Conservation (phyloP, 257 asterid species). For the Nicotiana sylvestris region DNA sequence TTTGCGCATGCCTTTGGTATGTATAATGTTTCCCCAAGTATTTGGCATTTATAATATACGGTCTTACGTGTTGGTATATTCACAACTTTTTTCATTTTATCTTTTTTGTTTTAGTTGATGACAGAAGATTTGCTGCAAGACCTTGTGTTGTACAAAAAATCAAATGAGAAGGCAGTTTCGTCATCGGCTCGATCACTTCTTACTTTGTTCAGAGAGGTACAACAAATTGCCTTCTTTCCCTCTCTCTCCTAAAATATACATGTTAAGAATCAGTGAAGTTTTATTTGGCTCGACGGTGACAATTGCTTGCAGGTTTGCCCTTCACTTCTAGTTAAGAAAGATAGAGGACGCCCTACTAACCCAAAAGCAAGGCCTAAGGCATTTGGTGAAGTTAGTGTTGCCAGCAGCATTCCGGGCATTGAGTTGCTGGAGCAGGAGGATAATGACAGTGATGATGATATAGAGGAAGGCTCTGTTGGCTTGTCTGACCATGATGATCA, state of each 20-base stretch:
- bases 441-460: slow-evolving; percentile 42
- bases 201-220: slow-evolving; percentile 81
- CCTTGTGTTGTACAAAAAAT: slow-evolving; percentile 77
- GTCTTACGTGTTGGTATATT: background rate
- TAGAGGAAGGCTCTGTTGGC: slow-evolving; percentile 25
- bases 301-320: slow-evolving; percentile 72
- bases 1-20: slow-evolving; percentile 92
- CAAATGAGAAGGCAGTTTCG: slow-evolving; percentile 85
- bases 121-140: slow-evolving; percentile 98
- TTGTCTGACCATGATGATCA: slow-evolving; percentile 28
- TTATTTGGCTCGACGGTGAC: slow-evolving; percentile 7
- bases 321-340: slow-evolving; percentile 76
- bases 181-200: slow-evolving; percentile 88
- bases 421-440: slow-evolving; percentile 64
- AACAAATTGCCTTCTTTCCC: background rate
- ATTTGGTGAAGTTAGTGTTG: slow-evolving; percentile 73
- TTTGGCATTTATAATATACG: background rate
- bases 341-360: slow-evolving; percentile 75
- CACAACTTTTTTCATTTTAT: slow-evolving; percentile 9
- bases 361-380: slow-evolving; percentile 82
- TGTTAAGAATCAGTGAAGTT: background rate
- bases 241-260: background rate
- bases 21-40: background rate
- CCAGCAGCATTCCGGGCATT: slow-evolving; percentile 66
- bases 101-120: slow-evolving; percentile 60